Conservation (phyloP, 139 green algal species). For the Zygnema cylindricum region DNA sequence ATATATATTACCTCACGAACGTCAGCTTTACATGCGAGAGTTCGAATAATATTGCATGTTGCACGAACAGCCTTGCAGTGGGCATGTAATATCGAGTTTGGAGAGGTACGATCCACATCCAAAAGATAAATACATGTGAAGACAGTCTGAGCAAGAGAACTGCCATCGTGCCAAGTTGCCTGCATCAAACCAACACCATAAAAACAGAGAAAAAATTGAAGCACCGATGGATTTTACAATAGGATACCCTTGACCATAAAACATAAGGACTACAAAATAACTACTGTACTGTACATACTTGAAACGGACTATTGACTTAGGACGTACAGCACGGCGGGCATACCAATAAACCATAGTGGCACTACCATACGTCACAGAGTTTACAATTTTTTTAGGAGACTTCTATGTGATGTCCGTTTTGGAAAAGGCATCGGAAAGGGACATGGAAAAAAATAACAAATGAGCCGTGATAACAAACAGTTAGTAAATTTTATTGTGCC, state of each 20-base stretch:
- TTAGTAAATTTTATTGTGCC: too few species aligned
- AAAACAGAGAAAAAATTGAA: neutral
- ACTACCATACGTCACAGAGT: too few species aligned
- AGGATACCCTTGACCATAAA: too few species aligned
- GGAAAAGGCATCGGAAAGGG: too few species aligned
- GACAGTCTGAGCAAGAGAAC: conserved; percentile 79
- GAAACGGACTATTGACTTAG: neutral
- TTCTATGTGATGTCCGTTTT: too few species aligned
- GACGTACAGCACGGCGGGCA: too few species aligned
- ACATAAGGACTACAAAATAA: neutral
- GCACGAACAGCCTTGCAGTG: conserved; percentile 73
- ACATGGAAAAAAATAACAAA: too few species aligned
- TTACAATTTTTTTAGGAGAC: too few species aligned
- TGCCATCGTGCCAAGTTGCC: conserved; percentile 75
- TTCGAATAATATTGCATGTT: conserved; percentile 68
- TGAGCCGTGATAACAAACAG: too few species aligned
- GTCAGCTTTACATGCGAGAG: conserved; percentile 68
- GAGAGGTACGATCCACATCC: conserved; percentile 9
- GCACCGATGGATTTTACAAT: too few species aligned
- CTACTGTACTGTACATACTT: neutral
- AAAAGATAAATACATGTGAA: conserved; percentile 89
- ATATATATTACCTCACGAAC: conserved; percentile 84
- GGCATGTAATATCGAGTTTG: conserved; percentile 67
- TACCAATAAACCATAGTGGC: too few species aligned
- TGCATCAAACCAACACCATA: conserved; percentile 11